These are phyloP conservation scores for Ceratocystis cacaofunesta DNA, from an alignment of 2,329 filamentous ascomycete genomes.

Conservation along the genomic window DNA sequence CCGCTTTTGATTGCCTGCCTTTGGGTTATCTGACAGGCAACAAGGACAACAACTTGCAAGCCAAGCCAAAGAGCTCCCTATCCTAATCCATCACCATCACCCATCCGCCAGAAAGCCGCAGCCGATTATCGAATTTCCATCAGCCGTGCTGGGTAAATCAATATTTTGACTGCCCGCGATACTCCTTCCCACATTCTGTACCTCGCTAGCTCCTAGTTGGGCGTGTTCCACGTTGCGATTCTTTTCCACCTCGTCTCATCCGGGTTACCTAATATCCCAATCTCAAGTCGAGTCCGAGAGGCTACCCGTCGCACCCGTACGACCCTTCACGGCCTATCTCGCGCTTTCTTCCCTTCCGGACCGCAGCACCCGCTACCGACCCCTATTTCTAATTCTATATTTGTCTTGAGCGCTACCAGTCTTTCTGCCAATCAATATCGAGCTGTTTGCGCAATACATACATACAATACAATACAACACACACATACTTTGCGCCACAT, in stretches of 20 bases:
- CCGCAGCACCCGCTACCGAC: neutral
- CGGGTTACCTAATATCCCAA: neutral
- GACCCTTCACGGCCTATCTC: neutral
- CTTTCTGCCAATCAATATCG: neutral
- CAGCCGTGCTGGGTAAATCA: neutral
- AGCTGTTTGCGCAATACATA: no score
- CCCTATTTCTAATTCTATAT: neutral
- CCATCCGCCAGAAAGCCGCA: neutral
- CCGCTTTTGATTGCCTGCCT: constrained; percentile 1
- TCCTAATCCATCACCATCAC: neutral
- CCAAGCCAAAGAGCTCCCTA: neutral
- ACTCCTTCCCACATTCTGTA: neutral
- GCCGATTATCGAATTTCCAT: neutral
- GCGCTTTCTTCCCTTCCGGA: neutral
- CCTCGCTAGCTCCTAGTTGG: neutral
- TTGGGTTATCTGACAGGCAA: neutral
- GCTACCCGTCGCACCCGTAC: neutral
- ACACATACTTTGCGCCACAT: neutral
- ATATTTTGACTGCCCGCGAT: neutral
- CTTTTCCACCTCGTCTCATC: neutral
- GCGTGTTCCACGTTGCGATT: neutral
- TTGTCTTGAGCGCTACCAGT: neutral
- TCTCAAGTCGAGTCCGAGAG: neutral
- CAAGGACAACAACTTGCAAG: neutral
- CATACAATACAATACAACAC: neutral